Base-by-base conservation (phyloP, 1,284 basidiomycete genomes). In the Moesziomyces antarcticus region DNA sequence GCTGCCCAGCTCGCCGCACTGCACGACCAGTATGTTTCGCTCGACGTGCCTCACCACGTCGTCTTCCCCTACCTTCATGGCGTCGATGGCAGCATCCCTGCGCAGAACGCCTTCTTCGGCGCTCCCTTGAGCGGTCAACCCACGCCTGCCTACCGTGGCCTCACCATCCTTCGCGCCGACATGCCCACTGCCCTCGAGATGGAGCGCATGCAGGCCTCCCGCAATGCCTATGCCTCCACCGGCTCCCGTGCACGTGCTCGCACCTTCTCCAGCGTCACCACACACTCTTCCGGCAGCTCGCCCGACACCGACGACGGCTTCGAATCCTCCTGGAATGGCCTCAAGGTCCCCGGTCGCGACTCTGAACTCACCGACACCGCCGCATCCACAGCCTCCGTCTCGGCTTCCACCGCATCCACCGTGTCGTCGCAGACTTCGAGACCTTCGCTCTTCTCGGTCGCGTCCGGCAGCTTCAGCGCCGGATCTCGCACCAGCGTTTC, bases 1-100 rank as follows among this genome's bases (percentile, higher is more conserved):
- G 78, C 80, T 5, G 53, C 52, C 1, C 81, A 83, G 61, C 71
- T 81, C 7, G 73, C 73, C 11, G 46, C 56, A 14, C 30, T 83
- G 43, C 72, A 80, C 35, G 59, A 71, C 11, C 47, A 70, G 22
- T 82, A 82, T 40, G 61, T 64, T 3, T 40, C 51, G 3, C 66
- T 72, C 22, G 82, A 83, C 24, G 79, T 81, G 24, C 81, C 79
- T 18, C 78, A 79, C 48, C 44, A 50, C 43, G 68, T 78, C 56
- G 73, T 83, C 47, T 82, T 83, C 35, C 82, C 82, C 48, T 83
- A 77, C 48, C 61, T 83, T 18, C 81, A 83, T 53, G 81, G 82
- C 41, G 79, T 81, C 43, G 80, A 81, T 49, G 77, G 77, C 42
- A 73, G 71, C 55, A 78, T 72, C 43, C 51, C 65, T 11, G 73